Base-by-base conservation (phyloP, 805 yeast species). In the Metschnikowia noctiluminum region DNA sequence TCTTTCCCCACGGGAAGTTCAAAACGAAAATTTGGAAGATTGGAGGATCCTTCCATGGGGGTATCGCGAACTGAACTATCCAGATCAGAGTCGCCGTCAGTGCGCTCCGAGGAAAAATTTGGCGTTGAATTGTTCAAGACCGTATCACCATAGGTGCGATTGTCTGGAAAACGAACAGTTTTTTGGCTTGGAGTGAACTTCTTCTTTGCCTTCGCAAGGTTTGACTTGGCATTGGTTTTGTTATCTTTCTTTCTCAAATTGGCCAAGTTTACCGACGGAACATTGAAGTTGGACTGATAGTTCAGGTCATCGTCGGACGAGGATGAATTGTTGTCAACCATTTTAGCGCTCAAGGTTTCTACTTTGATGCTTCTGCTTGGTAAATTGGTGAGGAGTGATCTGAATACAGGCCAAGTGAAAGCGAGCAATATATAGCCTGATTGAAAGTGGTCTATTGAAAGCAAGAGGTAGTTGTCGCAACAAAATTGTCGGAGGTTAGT, bases 221-320 rank as follows among this genome's bases (percentile, higher is more conserved):
- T 53, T 8, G 57, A 46, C 31, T 51, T 52, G 43, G 55, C 48
- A 28, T 43, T 50, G 31, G 38, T 50, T 26, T 48, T 52, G 30
- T 49, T 49, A 14, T 53, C 54, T 14, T 45, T 46, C 11, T 56
- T 54, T 38, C 60, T 58, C 42, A 49, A 66, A 42, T 62, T 57
- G 37, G 66, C 70, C 32, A 68, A 53, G 53, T 64, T 56, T 36
- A 70, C 53, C 14, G 59, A 59, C 12, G 74, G 73, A 39, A 70
- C 56, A 35, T 62, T 62, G 48, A 70, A 56, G 46, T 62, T 55
- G 26, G 73, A 60, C 46, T 54, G 60, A 41, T 55, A 57, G 41
- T 52, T 51, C 28, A 48, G 45, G 31, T 64, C 72, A 15, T 68
- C 73, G 28, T 70, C 73, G 4, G 73, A 68, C 35, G 68, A 63